Evolutionary conservation across 192 early-diverging fungal genomes (phyloP), one percentile per base, ranked within the genome.

Genomic region (Coemansia sp.): DNA sequence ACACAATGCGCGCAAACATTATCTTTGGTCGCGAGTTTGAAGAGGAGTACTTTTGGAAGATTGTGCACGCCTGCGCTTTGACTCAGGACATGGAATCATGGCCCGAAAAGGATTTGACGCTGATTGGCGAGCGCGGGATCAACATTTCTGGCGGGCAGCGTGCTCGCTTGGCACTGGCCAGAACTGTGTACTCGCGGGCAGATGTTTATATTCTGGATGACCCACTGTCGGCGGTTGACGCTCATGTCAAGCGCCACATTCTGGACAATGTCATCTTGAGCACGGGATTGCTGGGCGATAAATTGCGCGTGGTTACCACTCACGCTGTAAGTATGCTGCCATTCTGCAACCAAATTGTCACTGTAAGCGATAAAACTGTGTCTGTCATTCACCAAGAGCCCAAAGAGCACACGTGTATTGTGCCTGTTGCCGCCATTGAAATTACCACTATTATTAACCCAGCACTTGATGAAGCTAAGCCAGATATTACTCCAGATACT

Each of bases 141-240:
- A 69, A 69, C 51, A 69, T 69, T 9, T 69, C 67, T 29, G 67
- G 60, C 41, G 67, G 67, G 15, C 67, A 68, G 39, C 22, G 59
- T 24, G 36, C 59, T n/a, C 43, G 67, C 0, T 46, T 68, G 20
- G 67, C 66, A 8, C 39, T 67, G 56, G 65, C 65, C 10, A 57
- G 65, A 27, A 46, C 65, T 37, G 45, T 68, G 15, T 68, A 70
- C 41, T 63, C 68, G 7, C 60, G 31, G 17, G 68, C 68, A 1
- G 68, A 70, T 38, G 45, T 70, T 43, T 70, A 63, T 25, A 47
- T 47, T 24, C 22, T 47, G 45, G 45, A 47, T 24, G 5, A 47
- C 11, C 45, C 45, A 11, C 24, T 47, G 45, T 47, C 45, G 22
- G 45, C 45, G 11, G 45, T 47, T 11, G 45, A 47, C 24, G 45